Percentiles rank a stretch among this genome's conserved stretches.
These are phyloP conservation scores for Dalechampia spathulata DNA, from an alignment of 441 rosid species.

Conservation along the genomic window DNA sequence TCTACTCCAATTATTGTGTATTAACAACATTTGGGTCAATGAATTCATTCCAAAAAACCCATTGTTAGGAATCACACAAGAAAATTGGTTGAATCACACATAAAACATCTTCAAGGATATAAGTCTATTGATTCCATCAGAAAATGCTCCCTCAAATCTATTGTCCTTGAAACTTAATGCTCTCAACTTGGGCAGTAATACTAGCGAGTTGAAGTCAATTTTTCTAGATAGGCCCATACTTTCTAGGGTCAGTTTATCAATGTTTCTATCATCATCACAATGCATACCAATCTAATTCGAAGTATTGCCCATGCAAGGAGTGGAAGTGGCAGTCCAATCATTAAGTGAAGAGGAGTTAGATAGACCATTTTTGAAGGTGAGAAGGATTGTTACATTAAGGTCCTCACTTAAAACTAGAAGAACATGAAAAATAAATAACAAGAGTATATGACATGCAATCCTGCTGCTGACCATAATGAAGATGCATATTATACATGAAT, in stretches of 20 bases:
- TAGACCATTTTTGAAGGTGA: conserved; percentile 48
- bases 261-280: conserved; percentile 31
- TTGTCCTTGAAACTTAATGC: conserved; percentile 57
- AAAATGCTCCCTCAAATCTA: conserved; percentile 47
- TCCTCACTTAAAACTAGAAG: too few relatives aligned
- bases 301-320: conserved; percentile 30
- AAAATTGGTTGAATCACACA: conserved; percentile 47
- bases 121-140: conserved; percentile 33
- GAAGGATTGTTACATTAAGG: conserved; percentile 31
- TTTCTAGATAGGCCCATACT: conserved; percentile 46
- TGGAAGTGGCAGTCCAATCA: conserved; percentile 31
- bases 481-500: too few relatives aligned
- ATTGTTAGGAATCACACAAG: conserved; percentile 34
- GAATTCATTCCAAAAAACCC: conserved; percentile 43
- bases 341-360: conserved; percentile 14
- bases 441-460: too few relatives aligned
- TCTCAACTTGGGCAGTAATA: conserved; percentile 25
- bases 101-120: conserved; percentile 33
- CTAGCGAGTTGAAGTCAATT: conserved; percentile 40
- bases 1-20: conserved; percentile 42
- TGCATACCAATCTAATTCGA: conserved; percentile 50
- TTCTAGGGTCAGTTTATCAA: conserved; percentile 43
- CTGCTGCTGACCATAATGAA: too few relatives aligned
- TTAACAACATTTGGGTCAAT: conserved; percentile 44
- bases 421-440: too few relatives aligned